Base-by-base conservation (phyloP, 371 early-diverging fungal genomes). In the Rhizomucor miehei region DNA sequence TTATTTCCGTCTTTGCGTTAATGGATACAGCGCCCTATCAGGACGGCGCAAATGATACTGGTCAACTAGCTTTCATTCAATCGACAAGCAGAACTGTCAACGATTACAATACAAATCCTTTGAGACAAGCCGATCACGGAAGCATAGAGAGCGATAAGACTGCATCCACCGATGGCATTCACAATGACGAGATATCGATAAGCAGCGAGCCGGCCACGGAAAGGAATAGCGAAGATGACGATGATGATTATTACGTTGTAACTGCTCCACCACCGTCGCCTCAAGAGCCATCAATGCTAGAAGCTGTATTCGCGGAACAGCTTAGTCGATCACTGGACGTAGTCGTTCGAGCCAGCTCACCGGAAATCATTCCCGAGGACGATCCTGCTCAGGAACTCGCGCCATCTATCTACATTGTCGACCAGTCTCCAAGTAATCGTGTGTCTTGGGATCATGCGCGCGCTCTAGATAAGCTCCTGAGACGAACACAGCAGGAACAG, bases 181-280 rank as follows among this genome's bases (percentile, higher is more conserved):
- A 29, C 29, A 29, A 29, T 29, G 29, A 29, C 29, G 29, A 29
- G 29, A 29, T 8, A 29, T 29, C 29, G 29, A 29, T 29, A 29
- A 29, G 29, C 20, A 45, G 45, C 14, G 45, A 29, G 8, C 29
- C 29, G 8, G 29, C 29, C 29, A 29, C 34, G 12, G 50, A 39
- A 14, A 43, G 21, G 11, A 34, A 19, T 44, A 38, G 44, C 29
- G 51, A 51, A 8, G 57, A 57, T 0, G 57, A 57, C 21, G 57
- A 57, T 6, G 51, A 57, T n/a, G 57, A 44, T 17, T 37, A 34
- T 25, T 57, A 34, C 29, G 35, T 51, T 23, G 57, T 59, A 8
- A 40, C 52, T 37, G 59, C 59, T 19, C 59, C 59, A 13, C 59
- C 59, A 8, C 59, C 59, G 13, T 59, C 59, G 29, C 59, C 59